A percentile compares a stretch with the other conserved stretches of the same genome.
Evolutionary conservation across 2,329 filamentous ascomycete genomes (phyloP).

Genomic region (Monascus ruber): DNA sequence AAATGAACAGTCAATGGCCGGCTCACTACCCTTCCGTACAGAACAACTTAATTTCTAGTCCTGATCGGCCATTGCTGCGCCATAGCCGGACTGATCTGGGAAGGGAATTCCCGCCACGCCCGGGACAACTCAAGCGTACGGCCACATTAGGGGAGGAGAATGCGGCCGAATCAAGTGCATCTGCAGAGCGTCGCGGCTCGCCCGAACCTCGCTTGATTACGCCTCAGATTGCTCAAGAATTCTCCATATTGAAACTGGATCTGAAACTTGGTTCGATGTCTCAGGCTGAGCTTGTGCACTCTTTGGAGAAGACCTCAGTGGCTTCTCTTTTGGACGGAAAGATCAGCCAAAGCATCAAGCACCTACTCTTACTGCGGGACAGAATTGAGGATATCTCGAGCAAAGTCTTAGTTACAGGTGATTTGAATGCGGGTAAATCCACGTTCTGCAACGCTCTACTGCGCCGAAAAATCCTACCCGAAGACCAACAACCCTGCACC

Average conservation of each 20-base stretch:
- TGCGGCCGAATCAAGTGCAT: conserved; percentile 60
- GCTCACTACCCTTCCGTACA: conserved; percentile 73
- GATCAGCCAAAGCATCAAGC: conserved; percentile 85
- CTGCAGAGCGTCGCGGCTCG: conserved; percentile 49
- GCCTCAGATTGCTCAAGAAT: conserved; percentile 87
- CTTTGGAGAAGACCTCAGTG: conserved; percentile 81
- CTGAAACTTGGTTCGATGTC: conserved; percentile 77
- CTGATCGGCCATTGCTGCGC: conserved; percentile 24
- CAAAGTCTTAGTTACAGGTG: conserved; percentile 91
- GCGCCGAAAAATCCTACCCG: conserved; percentile 80
- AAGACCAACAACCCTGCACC: conserved; percentile 96
- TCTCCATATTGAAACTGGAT: conserved; percentile 89
- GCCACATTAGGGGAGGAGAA: conserved; percentile 55
- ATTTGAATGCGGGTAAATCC: conserved; percentile 94
- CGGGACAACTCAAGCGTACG: conserved; percentile 53
- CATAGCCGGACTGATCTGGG: conserved; percentile 25
- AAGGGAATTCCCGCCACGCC: conserved; percentile 27
- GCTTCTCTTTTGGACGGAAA: conserved; percentile 86
- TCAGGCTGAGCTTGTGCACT: conserved; percentile 86
- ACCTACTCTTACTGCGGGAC: conserved; percentile 74
- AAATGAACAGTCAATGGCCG: conserved; percentile 86
- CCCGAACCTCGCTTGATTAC: conserved; percentile 75
- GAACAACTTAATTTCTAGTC: conserved; percentile 13
- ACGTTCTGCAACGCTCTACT: conserved; percentile 98
- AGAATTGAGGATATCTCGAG: conserved; percentile 95